Base-by-base conservation (phyloP, 2,329 filamentous ascomycete species). In the Ophiognomonia clavigignenti-juglandacearum region DNA sequence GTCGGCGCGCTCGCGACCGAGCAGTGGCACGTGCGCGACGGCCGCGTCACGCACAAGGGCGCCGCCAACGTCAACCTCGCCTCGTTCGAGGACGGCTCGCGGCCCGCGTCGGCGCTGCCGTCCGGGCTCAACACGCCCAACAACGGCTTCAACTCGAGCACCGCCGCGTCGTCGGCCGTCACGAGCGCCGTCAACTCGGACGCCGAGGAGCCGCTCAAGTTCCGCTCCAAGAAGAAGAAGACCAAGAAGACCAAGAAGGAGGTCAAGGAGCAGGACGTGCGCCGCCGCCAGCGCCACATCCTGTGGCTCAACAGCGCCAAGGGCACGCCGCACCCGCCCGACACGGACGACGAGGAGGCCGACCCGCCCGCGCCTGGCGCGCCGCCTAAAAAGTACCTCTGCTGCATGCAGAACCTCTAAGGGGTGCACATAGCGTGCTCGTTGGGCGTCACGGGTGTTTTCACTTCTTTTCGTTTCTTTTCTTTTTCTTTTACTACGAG, bases 241-340 rank as follows among this genome's bases (percentile, higher is more conserved):
- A 95, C 92, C 83, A 98, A 98, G 88, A 81, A 93, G 81, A 98
- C 93, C 48, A 88, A 95, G 75, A 90, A 90, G 70, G 90, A 98
- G 68, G 58, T 91, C 64, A 98, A 98, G 80, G 93, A 98, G 67
- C 78, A 86, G 18, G 92, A 97, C 70, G 86, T 86, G 36, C 79
- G 95, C 54, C 81, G 92, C 56, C 79, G 93, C 58, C 73, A 97
- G 68, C 82, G 93, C 59, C 90, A 98, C 69, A 85, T 87, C 58
- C 78, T 85, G 64, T 87, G 86, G 86, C 73, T 95, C 58, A 92
- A 89, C 69, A 88, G 80, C 59, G 86, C 86, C 56, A 90, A 91
- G 78, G 88, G 88, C 5, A 92, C 87, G 4, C 86, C 86, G 24
- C 82, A 86, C 63, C 86, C 86, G 6, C 68, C 67, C 8, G 87